Percentiles rank a stretch among this genome's conserved stretches.
phyloP scores from a whole-genome alignment of 257 asterid genomes.

The Asclepias syriaca region DNA sequence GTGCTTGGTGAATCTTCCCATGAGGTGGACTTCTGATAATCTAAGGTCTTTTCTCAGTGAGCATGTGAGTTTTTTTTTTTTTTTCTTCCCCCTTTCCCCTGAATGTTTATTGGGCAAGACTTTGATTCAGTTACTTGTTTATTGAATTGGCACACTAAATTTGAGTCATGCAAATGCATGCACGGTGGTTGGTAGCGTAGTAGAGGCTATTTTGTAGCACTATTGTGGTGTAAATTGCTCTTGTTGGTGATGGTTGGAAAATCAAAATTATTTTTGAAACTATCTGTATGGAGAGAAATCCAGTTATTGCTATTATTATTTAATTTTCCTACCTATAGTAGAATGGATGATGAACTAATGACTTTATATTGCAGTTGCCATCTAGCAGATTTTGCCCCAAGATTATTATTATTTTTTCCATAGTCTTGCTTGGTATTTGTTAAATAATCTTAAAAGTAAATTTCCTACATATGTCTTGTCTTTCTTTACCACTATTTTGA shows the following conservation, averaged over 20 bases:
- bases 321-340: neutral
- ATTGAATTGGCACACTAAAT: neutral
- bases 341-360: neutral
- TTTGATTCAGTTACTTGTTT: neutral
- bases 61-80: constrained; percentile 35
- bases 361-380: neutral
- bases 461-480: neutral
- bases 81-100: neutral
- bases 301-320: too few species aligned
- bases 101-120: neutral
- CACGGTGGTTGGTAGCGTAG: neutral
- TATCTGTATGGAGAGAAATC: neutral
- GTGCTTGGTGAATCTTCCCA: constrained; percentile 78
- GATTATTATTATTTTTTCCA: neutral
- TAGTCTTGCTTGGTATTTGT: too few species aligned
- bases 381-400: neutral
- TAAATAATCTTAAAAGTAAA: neutral
- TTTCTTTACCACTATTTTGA: neutral
- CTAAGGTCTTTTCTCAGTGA: constrained; percentile 58
- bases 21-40: constrained; percentile 79
- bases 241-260: neutral
- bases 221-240: neutral
- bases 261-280: neutral
- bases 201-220: neutral
- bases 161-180: neutral